These are phyloP conservation scores for Phialophora expanda DNA, from an alignment of 2,329 filamentous ascomycete genomes.

Conservation along the genomic window DNA sequence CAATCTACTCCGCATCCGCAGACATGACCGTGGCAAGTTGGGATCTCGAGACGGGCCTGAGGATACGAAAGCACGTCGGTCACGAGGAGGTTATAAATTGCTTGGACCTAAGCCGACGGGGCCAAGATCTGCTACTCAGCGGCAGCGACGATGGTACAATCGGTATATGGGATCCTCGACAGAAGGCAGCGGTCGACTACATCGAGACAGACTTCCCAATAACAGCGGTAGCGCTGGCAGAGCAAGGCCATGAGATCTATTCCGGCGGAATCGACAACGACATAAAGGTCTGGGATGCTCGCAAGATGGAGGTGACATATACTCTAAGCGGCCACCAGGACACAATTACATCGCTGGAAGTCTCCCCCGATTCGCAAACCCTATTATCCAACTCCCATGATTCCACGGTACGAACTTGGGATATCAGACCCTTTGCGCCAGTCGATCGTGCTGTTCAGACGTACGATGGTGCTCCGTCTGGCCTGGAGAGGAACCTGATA, in stretches of 20 bases:
- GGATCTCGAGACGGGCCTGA: slow-evolving; percentile 89
- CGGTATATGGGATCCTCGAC: slow-evolving; percentile 92
- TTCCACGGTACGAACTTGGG: slow-evolving; percentile 92
- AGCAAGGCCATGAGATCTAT: slow-evolving; percentile 94
- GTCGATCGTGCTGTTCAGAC: slow-evolving; percentile 82
- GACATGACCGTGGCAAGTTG: slow-evolving; percentile 93
- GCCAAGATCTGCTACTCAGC: slow-evolving; percentile 87
- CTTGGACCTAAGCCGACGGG: slow-evolving; percentile 84
- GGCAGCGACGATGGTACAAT: slow-evolving; percentile 93
- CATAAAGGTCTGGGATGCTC: slow-evolving; percentile 94
- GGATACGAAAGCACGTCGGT: slow-evolving; percentile 88
- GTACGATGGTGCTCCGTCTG: slow-evolving; percentile 87
- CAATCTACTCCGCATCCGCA: slow-evolving; percentile 89
- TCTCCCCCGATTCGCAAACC: slow-evolving; percentile 92
- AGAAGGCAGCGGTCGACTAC: slow-evolving; percentile 85
- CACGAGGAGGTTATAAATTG: slow-evolving; percentile 97
- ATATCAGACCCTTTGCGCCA: slow-evolving; percentile 92
- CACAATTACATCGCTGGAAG: slow-evolving; percentile 83
- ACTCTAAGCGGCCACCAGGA: slow-evolving; percentile 88
- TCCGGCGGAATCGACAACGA: slow-evolving; percentile 95
- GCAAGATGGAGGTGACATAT: slow-evolving; percentile 88
- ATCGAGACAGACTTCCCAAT: slow-evolving; percentile 91
- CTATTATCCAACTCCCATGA: slow-evolving; percentile 93
- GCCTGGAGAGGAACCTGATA: slow-evolving; percentile 89
- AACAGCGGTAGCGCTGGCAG: slow-evolving; percentile 86